Evolutionary conservation across 352 stramenopile genomes (phyloP), one percentile per base, ranked within the genome.

Genomic region (Phytophthora macrochlamydospora): DNA sequence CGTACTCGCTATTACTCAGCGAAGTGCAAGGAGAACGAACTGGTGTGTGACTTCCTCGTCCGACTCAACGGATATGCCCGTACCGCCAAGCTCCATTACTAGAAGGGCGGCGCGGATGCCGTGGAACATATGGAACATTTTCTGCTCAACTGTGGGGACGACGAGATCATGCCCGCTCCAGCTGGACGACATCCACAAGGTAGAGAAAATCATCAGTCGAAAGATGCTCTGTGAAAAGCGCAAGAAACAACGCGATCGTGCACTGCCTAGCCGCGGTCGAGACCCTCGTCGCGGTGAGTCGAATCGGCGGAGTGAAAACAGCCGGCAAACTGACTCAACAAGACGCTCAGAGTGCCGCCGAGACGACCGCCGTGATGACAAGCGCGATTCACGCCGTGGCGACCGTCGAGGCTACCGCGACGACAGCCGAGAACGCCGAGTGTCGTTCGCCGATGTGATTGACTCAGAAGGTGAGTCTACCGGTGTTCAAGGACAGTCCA

Each of bases 91-190:
- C 38, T 59, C 42, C 37, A 59, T 13, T 59, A 59, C 12, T 37
- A 59, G 28, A 51, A 59, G 9, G 52, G 52, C 6, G 52, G 52
- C 0, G 37, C 38, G 1, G 52, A 51, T 28, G 37, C 52, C 2
- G 52, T 40, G 2, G 52, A 51, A 6, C 52, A 59, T 14, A 40
- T 59, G 1, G 52, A 59, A 31, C 52, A 50, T 1, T 50, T 59
- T 40, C 28, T 59, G 7, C 28, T 59, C 2, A 51, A 53, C n/a
- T 53, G n/a, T 14, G 46, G 46, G 6, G 46, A 53, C 6, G 14
- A 53, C 5, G 46, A 6, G 4, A 11, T 53, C 24, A 37, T 37
- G 24, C 5, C 46, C 46, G 30, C 46, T 53, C 1, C 24, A 37
- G n/a, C 8, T 53, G 2, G n/a, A 31, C 46, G 46, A 53, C 30